Base-by-base conservation (phyloP, 2,329 filamentous ascomycete genomes). In the Xylariales sp. region DNA sequence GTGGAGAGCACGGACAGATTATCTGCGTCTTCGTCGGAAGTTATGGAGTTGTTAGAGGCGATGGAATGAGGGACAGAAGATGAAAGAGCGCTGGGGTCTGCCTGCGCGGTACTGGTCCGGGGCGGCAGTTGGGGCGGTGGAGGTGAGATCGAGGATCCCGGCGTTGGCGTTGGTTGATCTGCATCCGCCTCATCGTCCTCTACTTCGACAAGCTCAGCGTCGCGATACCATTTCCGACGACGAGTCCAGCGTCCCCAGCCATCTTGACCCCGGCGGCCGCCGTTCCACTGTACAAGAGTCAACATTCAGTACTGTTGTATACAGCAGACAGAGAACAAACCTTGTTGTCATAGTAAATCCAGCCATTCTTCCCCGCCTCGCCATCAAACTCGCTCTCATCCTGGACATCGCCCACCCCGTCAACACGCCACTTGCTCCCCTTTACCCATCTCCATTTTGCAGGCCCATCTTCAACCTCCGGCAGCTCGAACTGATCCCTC, bases 311-410 rank as follows among this genome's bases (percentile, higher is more conserved):
- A 7, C 5, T 10, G 42, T 12, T n/a, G 22, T 11, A 21, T 4
- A 21, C 12, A 18, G 5, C 6, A 18, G 28, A 12, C 4, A 12
- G 12, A 12, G 12, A n/a, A 36, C 7, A 20, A 18, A 88, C 88
- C 81, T 95, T 96, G 61, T 91, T 97, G 57, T 98, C 93, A 59
- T 96, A 98, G 63, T 93, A 98, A 27, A 95, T 88, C 93, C 93
- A 98, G 1, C 90, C 93, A 51, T 83, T 78, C 55, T 67, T 81
- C 3, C 78, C 84, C 18, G 82, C 74, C 1, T 77, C 70, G 3
- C 71, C 70, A 41, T 80, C 78, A 48, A 76, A 77, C 45, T 71
- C 77, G 59, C 59, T 68, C 51, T 66, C 61, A 40, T 57, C 69
- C 54, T 51, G 64, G 58, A 59, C 64, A 55, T 81, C 78, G 0